phyloP scores from a whole-genome alignment of 2,329 filamentous ascomycete species.

The Colletotrichum gloeosporioides region DNA sequence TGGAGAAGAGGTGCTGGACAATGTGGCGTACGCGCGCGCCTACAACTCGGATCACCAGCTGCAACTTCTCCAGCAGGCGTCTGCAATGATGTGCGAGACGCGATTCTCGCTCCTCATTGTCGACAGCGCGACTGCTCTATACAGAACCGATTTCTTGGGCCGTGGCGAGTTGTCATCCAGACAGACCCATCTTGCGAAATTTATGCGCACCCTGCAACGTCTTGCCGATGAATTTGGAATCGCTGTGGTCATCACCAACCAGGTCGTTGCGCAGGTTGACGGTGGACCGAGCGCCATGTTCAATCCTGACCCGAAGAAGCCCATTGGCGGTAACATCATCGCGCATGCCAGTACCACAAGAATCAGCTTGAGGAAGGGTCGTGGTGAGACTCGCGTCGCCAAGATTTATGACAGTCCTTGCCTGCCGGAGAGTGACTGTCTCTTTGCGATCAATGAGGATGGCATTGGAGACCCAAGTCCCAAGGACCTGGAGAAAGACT shows the following conservation, averaged over 20 bases:
- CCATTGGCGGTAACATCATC: slow-evolving; percentile 98
- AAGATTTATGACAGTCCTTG: slow-evolving; percentile 99
- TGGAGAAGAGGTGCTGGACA: slow-evolving; percentile 96
- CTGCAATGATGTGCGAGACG: slow-evolving; percentile 99
- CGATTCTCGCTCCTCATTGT: slow-evolving; percentile 95
- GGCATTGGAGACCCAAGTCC: slow-evolving; percentile 95
- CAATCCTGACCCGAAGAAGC: slow-evolving; percentile 99
- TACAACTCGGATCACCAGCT: slow-evolving; percentile 99
- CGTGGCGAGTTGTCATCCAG: slow-evolving; percentile 94
- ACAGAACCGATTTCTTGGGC: slow-evolving; percentile 96
- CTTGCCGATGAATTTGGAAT: slow-evolving; percentile 89
- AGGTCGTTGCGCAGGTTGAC: slow-evolving; percentile 97
- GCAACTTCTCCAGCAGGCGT: slow-evolving; percentile 91
- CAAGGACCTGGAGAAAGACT: slow-evolving; percentile 92
- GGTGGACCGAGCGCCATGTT: slow-evolving; percentile 97
- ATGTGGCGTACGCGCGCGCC: slow-evolving; percentile 95
- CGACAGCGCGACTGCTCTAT: slow-evolving; percentile 93
- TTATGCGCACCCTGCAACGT: slow-evolving; percentile 83
- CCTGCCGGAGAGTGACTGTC: slow-evolving; percentile 91
- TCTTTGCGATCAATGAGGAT: slow-evolving; percentile 97
- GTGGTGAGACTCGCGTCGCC: slow-evolving; percentile 93
- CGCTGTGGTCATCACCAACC: slow-evolving; percentile 97
- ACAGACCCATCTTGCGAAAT: slow-evolving; percentile 87
- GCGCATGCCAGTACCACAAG: slow-evolving; percentile 96
- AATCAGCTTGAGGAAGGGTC: slow-evolving; percentile 93